phyloP scores from a whole-genome alignment of 2,329 filamentous ascomycete species.

The Exserohilum rostratum region DNA sequence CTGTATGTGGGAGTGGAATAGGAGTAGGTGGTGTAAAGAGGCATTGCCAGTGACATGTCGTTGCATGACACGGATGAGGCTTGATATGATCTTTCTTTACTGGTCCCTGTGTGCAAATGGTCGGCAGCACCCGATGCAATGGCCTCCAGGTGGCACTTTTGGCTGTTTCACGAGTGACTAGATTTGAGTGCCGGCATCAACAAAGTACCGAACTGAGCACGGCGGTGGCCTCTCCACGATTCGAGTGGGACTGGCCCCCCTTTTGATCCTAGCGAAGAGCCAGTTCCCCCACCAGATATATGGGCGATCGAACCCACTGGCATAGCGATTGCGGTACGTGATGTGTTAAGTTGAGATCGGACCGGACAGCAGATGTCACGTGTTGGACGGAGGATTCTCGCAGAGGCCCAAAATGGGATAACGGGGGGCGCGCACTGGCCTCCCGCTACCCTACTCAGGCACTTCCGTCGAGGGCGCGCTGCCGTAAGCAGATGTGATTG shows the following conservation, averaged over 20 bases:
- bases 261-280: constrained; percentile 2
- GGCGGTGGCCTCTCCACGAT: constrained; percentile 7
- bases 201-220: constrained; percentile 11
- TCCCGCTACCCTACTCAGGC: background rate
- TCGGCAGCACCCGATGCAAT: constrained; percentile 15
- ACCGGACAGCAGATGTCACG: background rate
- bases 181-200: constrained; percentile 10
- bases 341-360: background rate
- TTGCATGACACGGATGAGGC: background rate
- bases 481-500: constrained; percentile 18
- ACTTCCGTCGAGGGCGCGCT: background rate
- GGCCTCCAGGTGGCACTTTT: constrained; percentile 12
- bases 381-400: background rate
- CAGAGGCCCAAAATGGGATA: background rate
- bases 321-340: background rate
- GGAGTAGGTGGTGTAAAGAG: constrained; percentile 3
- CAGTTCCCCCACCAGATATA: background rate
- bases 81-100: background rate
- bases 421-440: constrained; percentile 4
- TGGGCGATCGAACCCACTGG: background rate
- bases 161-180: constrained; percentile 12
- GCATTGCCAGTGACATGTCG: constrained; percentile 6
- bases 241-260: constrained; percentile 1
- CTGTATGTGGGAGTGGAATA: background rate
- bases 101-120: background rate